phyloP scores from a whole-genome alignment of 768 basidiomycete genomes.

The Leccinum disarticulatum region DNA sequence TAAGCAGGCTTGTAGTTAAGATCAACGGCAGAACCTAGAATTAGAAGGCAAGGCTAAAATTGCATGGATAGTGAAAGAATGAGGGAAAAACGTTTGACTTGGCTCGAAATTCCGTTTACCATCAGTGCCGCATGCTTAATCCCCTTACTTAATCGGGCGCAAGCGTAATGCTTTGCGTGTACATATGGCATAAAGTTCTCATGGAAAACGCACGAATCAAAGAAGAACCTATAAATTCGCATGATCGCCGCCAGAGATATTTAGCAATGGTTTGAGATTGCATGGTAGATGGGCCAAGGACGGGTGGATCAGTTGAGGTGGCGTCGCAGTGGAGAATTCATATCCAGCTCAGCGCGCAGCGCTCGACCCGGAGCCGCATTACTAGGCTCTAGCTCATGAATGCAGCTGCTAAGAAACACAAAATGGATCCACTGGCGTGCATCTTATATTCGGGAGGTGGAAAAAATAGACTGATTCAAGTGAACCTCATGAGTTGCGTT shows the following conservation, averaged over 20 bases:
- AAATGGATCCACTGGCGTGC: background rate
- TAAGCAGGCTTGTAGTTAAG: too few species aligned
- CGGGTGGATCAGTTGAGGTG: background rate
- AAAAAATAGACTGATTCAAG: too few species aligned
- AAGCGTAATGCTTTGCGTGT: background rate
- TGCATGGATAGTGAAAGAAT: too few species aligned
- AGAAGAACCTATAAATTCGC: slow-evolving; percentile 1
- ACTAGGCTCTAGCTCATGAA: background rate
- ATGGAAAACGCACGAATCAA: background rate
- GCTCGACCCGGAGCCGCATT: background rate
- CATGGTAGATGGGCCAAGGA: slow-evolving; percentile 10
- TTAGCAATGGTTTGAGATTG: background rate
- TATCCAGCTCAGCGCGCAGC: too few species aligned
- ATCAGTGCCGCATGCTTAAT: too few species aligned
- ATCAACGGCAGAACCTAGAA: too few species aligned
- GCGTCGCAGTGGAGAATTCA: too few species aligned
- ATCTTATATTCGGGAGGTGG: background rate
- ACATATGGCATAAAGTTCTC: background rate
- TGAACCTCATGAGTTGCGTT: too few species aligned
- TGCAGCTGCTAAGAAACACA: too few species aligned
- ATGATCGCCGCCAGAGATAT: background rate
- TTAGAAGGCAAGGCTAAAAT: too few species aligned
- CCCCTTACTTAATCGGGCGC: background rate
- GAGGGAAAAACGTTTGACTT: too few species aligned
- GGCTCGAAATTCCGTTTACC: too few species aligned